phyloP scores from a whole-genome alignment of 345 rosid genomes.

The Eutrema japonicum region DNA sequence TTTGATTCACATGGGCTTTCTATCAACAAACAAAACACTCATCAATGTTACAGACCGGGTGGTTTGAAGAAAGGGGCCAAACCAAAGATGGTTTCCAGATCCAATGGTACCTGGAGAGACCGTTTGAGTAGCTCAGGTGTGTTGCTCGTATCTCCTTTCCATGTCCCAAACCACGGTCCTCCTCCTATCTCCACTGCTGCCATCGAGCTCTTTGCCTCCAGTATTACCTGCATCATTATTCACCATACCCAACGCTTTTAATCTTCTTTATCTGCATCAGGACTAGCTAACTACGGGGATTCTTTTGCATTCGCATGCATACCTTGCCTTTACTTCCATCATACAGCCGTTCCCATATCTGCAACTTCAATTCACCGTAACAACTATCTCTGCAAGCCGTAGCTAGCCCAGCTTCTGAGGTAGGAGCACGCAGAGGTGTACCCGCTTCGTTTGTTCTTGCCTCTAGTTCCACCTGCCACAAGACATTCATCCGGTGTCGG shows the following conservation, averaged over 20 bases:
- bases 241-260: neutral
- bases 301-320: conserved; percentile 4
- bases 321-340: conserved; percentile 93
- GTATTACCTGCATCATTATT: conserved; percentile 54
- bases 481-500: conserved; percentile 1
- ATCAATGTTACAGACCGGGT: conserved; percentile 67
- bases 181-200: conserved; percentile 95
- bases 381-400: conserved; percentile 93
- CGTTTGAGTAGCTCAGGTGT: conserved; percentile 65
- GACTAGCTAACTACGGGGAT: conserved; percentile 1
- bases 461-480: conserved; percentile 73
- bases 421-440: conserved; percentile 90
- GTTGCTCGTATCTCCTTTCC: conserved; percentile 70
- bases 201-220: conserved; percentile 81
- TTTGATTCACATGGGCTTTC: conserved; percentile 7
- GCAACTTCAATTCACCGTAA: conserved; percentile 70
- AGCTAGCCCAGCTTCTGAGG: conserved; percentile 75
- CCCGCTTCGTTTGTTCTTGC: conserved; percentile 77
- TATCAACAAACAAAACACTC: conserved; percentile 18
- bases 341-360: conserved; percentile 74
- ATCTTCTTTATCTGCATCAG: conserved; percentile 8
- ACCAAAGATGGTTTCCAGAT: conserved; percentile 59
- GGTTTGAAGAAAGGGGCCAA: conserved; percentile 73
- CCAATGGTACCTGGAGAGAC: conserved; percentile 60
- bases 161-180: conserved; percentile 93